These are phyloP conservation scores for Sclerotinia spermophila DNA, from an alignment of 2,329 filamentous ascomycete genomes.

Conservation along the genomic window DNA sequence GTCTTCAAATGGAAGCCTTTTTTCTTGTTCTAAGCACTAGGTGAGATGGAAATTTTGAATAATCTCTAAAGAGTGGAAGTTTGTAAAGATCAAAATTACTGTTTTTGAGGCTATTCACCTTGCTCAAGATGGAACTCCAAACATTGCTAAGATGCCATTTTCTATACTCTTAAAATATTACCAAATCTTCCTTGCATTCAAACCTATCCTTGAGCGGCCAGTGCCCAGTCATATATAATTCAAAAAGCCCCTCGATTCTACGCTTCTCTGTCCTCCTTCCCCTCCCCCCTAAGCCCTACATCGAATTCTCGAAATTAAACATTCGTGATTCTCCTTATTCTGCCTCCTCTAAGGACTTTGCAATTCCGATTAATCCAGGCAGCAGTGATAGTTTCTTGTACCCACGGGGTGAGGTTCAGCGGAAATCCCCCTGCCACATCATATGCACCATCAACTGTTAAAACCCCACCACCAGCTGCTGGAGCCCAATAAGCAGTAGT, in stretches of 20 bases:
- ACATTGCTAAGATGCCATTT: background rate
- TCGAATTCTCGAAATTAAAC: background rate
- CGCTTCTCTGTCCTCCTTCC: background rate
- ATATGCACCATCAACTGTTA: background rate
- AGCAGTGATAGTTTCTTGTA: background rate
- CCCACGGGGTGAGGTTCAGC: background rate
- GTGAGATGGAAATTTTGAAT: background rate
- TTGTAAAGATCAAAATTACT: background rate
- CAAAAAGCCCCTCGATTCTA: background rate
- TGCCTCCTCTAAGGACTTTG: background rate
- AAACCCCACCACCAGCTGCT: background rate
- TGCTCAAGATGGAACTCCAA: background rate
- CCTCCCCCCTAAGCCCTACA: background rate
- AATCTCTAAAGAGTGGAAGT: background rate
- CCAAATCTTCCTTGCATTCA: background rate
- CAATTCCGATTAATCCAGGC: background rate
- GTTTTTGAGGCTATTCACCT: background rate
- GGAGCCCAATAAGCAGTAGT: accelerated
- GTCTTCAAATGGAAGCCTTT: background rate
- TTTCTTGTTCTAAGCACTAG: background rate
- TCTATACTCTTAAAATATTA: background rate
- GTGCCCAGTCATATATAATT: background rate
- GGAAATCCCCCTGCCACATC: background rate
- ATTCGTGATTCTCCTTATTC: background rate
- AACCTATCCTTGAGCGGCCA: background rate